These are phyloP conservation scores for Trichophyton simii DNA, from an alignment of 2,329 filamentous ascomycete genomes.

Conservation along the genomic window DNA sequence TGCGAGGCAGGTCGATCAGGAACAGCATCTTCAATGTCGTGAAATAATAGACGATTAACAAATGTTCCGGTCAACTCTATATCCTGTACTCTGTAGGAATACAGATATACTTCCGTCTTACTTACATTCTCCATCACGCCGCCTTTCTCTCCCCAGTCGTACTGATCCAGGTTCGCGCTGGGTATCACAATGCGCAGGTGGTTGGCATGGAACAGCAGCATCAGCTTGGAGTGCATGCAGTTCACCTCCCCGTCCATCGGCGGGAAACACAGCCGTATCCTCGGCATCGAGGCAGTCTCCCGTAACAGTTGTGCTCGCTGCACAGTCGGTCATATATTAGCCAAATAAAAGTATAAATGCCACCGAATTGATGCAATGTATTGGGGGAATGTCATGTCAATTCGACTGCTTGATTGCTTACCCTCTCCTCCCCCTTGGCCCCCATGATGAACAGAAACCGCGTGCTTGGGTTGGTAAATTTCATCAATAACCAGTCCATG, in stretches of 20 bases:
- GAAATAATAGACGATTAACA: too few relatives aligned
- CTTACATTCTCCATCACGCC: slow-evolving; percentile 73
- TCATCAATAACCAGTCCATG: slow-evolving; percentile 62
- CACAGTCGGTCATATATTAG: not conserved
- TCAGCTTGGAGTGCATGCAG: slow-evolving; percentile 88
- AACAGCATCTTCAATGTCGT: slow-evolving; percentile 53
- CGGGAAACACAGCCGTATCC: slow-evolving; percentile 64
- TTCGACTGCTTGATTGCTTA: slow-evolving; percentile 14
- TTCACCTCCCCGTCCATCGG: slow-evolving; percentile 58
- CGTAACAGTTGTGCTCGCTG: slow-evolving; percentile 28
- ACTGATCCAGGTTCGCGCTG: slow-evolving; percentile 70
- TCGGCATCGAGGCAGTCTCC: slow-evolving; percentile 34
- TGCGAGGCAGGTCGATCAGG: slow-evolving; percentile 71
- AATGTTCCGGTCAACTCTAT: too few relatives aligned
- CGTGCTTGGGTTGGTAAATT: slow-evolving; percentile 50
- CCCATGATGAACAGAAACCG: slow-evolving; percentile 54
- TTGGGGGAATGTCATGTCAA: too few relatives aligned
- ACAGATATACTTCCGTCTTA: not conserved
- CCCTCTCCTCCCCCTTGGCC: slow-evolving; percentile 38
- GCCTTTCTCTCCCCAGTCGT: slow-evolving; percentile 81
- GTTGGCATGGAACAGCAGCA: slow-evolving; percentile 65
- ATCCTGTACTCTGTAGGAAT: not conserved
- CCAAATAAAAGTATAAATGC: not conserved
- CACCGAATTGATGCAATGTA: too few relatives aligned
- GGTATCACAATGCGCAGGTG: slow-evolving; percentile 73